Base-by-base conservation (phyloP, 2,329 filamentous ascomycete species). In the Beauveria sp. region DNA sequence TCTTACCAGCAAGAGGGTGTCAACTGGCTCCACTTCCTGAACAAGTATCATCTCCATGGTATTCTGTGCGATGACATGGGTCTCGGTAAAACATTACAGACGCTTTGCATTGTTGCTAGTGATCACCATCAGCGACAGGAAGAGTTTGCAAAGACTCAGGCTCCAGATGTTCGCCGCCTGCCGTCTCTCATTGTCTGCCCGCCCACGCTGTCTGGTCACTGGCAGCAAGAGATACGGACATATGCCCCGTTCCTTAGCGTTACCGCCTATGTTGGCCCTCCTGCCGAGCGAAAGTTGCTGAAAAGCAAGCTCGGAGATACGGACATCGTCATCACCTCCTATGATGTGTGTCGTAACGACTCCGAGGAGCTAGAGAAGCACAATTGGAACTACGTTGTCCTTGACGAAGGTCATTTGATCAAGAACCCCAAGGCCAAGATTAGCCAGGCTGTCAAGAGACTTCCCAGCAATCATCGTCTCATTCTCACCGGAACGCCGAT, bases 1-100 rank as follows among this genome's bases (percentile, higher is more conserved):
- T 96, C 93, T 0, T 99, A 99, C 71, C 96, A 99, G 73, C 95
- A 99, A 74, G 95, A 99, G 59, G 95, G 95, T 72, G 93, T 99
- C 71, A 99, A 99, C 72, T 99, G 95, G 95, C 85, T 99, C 57
- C 88, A 96, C 61, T 99, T 99, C 77, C 86, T 99, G 67, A 99
- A 99, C 73, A 93, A 93, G 62, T 99, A 98, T 72, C 93, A 99
- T 69, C 85, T 99, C 1, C 96, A 99, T 68, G 95, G 95, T 54
- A 97, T 99, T 74, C 90, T 99, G 63, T 99, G 95, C 72, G 95
- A 99, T 70, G 95, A 99, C 73, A 99, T 99, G 95, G 95, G 95
- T 70, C 88, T 99, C 30, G 95, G 95, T 55, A 99, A 99, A 78
- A 99, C 95, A 1, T 78, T 99, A 12, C 95, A 99, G 73, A 99